Evolutionary conservation across 2,329 filamentous ascomycete species (phyloP).

Genomic region (Akanthomyces dipterigenus): DNA sequence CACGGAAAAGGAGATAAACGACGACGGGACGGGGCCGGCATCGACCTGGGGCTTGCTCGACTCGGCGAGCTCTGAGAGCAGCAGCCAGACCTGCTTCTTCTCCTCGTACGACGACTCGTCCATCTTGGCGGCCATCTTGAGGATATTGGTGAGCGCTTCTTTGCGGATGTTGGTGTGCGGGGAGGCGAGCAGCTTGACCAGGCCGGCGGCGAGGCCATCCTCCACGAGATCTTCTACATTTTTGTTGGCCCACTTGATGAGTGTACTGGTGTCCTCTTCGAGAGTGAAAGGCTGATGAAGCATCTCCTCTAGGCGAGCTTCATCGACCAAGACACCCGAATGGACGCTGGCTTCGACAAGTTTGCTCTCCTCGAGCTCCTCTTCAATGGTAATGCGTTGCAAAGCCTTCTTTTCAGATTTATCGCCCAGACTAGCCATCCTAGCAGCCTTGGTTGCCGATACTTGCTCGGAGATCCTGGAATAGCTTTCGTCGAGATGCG

Average conservation of each 20-base stretch:
- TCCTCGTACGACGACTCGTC: slow-evolving; percentile 67
- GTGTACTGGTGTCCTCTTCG: slow-evolving; percentile 44
- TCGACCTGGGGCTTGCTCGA: slow-evolving; percentile 54
- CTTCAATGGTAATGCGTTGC: slow-evolving; percentile 12
- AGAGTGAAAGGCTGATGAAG: slow-evolving; percentile 42
- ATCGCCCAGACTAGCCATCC: slow-evolving; percentile 18
- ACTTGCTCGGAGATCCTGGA: slow-evolving; percentile 26
- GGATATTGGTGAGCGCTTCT: slow-evolving; percentile 65
- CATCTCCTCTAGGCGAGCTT: slow-evolving; percentile 42
- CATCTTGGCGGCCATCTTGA: slow-evolving; percentile 56
- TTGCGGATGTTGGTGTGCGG: slow-evolving; percentile 67
- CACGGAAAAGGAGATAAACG: slow-evolving; percentile 69
- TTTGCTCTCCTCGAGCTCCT: background rate
- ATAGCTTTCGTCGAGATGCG: slow-evolving; percentile 23
- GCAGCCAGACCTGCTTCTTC: slow-evolving; percentile 69
- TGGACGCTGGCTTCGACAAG: background rate
- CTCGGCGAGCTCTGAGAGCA: slow-evolving; percentile 74
- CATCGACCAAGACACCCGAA: slow-evolving; percentile 19
- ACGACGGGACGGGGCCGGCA: slow-evolving; percentile 57
- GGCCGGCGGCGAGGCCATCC: slow-evolving; percentile 61
- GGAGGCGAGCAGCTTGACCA: slow-evolving; percentile 72
- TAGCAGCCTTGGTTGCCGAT: slow-evolving; percentile 17
- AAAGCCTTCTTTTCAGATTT: slow-evolving; percentile 15
- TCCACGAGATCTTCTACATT: slow-evolving; percentile 73
- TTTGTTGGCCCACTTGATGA: slow-evolving; percentile 65